These are phyloP conservation scores for Elsinoe necatrix DNA, from an alignment of 2,329 filamentous ascomycete species.

Conservation along the genomic window DNA sequence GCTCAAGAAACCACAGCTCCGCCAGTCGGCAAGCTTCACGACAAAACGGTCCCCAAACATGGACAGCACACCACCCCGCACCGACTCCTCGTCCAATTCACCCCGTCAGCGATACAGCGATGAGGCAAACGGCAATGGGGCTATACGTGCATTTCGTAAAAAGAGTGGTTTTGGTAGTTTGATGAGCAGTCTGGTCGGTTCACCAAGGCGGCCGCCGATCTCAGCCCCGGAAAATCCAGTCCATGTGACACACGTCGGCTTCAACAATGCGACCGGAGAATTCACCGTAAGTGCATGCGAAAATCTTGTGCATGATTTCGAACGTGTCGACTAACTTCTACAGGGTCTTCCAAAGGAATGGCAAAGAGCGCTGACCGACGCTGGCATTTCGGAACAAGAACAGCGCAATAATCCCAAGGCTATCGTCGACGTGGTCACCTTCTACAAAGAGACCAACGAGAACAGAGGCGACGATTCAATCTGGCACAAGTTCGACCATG, in stretches of 20 bases:
- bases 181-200: conserved; percentile 74
- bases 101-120: conserved; percentile 68
- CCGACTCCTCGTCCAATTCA: conserved; percentile 43
- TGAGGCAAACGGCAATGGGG: conserved; percentile 57
- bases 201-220: conserved; percentile 83
- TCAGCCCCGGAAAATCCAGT: conserved; percentile 97
- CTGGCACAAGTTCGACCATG: conserved; percentile 94
- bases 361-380: conserved; percentile 91
- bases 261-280: conserved; percentile 90
- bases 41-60: conserved; percentile 37
- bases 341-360: conserved; percentile 95
- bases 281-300: conserved; percentile 64
- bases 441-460: conserved; percentile 92
- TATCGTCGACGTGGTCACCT: conserved; percentile 89
- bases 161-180: conserved; percentile 85
- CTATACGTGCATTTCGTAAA: conserved; percentile 55
- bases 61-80: conserved; percentile 38
- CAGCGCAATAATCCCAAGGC: conserved; percentile 92
- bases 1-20: conserved; percentile 43
- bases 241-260: conserved; percentile 95
- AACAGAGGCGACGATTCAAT: conserved; percentile 73
- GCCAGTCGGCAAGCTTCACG: conserved; percentile 58
- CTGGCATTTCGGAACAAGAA: conserved; percentile 91
- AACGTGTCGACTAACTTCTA: conserved; percentile 21
- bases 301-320: neutral